Evolutionary conservation across 768 basidiomycete genomes (phyloP).

Genomic region (Guyanaporus albipodus): DNA sequence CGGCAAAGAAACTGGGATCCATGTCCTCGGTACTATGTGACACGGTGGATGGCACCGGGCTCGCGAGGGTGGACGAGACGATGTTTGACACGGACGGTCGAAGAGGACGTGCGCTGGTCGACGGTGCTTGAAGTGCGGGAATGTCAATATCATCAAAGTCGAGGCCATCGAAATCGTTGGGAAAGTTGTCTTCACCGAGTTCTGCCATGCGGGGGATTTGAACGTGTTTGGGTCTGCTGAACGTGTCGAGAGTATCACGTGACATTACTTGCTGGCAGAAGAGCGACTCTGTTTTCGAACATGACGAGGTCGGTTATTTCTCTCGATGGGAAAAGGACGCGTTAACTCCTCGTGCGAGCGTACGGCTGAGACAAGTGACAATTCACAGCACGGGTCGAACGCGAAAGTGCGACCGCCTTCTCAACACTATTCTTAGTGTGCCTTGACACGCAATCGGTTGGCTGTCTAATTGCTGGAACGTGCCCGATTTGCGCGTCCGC

Average conservation of each 20-base stretch:
- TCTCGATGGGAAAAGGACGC: neutral
- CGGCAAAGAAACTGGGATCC: slow-evolving; percentile 28
- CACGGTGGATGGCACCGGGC: slow-evolving; percentile 8
- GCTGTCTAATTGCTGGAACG: slow-evolving; percentile 1
- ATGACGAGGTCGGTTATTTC: neutral
- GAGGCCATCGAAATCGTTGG: slow-evolving; percentile 50
- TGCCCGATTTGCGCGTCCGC: neutral
- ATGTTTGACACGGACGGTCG: neutral
- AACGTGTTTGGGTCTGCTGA: no score
- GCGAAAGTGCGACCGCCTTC: neutral
- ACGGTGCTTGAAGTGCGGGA: slow-evolving; percentile 28
- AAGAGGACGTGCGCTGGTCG: neutral
- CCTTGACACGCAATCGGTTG: slow-evolving; percentile 4
- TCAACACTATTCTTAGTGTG: slow-evolving; percentile 5
- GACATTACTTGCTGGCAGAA: neutral
- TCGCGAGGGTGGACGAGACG: slow-evolving; percentile 2
- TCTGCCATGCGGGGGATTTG: no score
- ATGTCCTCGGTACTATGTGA: slow-evolving; percentile 14
- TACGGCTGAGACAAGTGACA: neutral
- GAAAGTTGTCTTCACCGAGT: slow-evolving; percentile 47
- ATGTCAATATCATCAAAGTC: slow-evolving; percentile 40
- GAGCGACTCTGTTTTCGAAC: no score
- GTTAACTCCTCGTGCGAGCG: neutral
- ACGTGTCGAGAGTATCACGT: no score
- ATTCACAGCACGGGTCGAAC: neutral